Base-by-base conservation (phyloP, 306 rosid species). In the Argentina anserina region DNA sequence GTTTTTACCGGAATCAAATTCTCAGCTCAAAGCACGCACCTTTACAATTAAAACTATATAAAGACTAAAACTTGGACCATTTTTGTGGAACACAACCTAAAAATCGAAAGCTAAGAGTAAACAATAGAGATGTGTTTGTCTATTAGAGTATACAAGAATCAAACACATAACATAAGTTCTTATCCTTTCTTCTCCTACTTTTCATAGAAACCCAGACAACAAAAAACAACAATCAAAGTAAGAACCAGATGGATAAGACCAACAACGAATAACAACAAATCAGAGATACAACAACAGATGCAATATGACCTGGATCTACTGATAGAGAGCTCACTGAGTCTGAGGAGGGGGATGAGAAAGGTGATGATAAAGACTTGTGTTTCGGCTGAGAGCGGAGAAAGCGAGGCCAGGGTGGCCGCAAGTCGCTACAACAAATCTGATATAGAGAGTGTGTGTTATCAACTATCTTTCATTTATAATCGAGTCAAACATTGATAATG, bases 371-470 rank as follows among this genome's bases (percentile, higher is more conserved):
- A 20, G 52, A 56, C 12, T 59, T 36, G 14, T 26, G 15, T 25
- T 78, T 65, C 73, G 39, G 74, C 29, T n/a, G 65, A 52, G 43
- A 77, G 59, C 73, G 79, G 73, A 66, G 79, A 36, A 65, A 31
- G 60, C 74, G 62, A 67, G 58, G 74, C 26, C 2, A n/a, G 21
- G 46, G 37, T 34, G 42, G 41, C 20, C 18, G 28, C 60, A 9
- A 33, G 36, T 33, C 36, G 40, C 7, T 13, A 47, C 17, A 5
- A 18, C 26, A 26, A 26, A 61, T 4, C 26, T 9, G 9, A 12
- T 33, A 33, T 3, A 33, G 2, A 33, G 36, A 33, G 5, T 37
- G 8, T 37, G 8, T n/a, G 6, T 9, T 4, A 37, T 5, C 41
- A 5, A 5, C 41, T 4, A 37, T 37, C 36, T 5, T 37, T 37